Percentiles rank a stretch among this genome's conserved stretches.
phyloP scores from a whole-genome alignment of 176 grass and related monocot species.

The Metroxylon sagu region DNA sequence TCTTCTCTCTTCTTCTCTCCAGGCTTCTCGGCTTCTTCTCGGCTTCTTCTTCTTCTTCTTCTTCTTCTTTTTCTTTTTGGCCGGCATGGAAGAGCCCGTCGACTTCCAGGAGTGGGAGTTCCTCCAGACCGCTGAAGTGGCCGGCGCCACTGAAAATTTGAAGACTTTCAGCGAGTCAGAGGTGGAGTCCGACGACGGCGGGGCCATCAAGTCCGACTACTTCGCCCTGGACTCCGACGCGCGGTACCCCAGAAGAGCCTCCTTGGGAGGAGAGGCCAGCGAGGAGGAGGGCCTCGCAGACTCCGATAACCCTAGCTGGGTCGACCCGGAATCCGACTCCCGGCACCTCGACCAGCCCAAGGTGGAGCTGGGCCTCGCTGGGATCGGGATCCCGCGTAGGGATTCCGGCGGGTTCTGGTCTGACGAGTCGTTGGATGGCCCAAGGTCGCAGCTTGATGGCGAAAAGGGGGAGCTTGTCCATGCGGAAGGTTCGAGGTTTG shows the following conservation, averaged over 20 bases:
- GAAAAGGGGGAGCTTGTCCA: neutral
- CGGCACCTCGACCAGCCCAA: neutral
- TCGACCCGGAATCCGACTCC: conserved; percentile 19
- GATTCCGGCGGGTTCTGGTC: too few species aligned
- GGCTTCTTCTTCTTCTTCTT: neutral
- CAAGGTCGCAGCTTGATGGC: neutral
- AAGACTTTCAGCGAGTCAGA: conserved; percentile 2
- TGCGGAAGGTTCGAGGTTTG: neutral
- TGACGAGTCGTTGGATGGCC: neutral
- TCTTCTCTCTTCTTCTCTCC: too few species aligned
- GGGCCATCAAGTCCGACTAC: conserved; percentile 29
- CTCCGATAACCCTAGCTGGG: conserved; percentile 35
- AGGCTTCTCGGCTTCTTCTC: neutral
- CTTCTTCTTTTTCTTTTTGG: neutral
- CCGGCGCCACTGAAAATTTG: neutral
- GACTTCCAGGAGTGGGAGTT: conserved; percentile 69
- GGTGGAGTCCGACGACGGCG: conserved; percentile 5
- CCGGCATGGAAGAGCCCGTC: conserved; percentile 36
- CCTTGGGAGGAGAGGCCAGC: conserved; percentile 11
- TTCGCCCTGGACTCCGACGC: conserved; percentile 17
- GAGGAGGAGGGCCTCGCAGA: conserved; percentile 20
- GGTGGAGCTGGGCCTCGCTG: neutral
- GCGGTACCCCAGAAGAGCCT: conserved; percentile 35
- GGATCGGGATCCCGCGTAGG: neutral
- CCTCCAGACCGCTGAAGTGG: conserved; percentile 31